Evolutionary conservation across 2,329 filamentous ascomycete genomes (phyloP).

Genomic region (Diaporthe batatas): DNA sequence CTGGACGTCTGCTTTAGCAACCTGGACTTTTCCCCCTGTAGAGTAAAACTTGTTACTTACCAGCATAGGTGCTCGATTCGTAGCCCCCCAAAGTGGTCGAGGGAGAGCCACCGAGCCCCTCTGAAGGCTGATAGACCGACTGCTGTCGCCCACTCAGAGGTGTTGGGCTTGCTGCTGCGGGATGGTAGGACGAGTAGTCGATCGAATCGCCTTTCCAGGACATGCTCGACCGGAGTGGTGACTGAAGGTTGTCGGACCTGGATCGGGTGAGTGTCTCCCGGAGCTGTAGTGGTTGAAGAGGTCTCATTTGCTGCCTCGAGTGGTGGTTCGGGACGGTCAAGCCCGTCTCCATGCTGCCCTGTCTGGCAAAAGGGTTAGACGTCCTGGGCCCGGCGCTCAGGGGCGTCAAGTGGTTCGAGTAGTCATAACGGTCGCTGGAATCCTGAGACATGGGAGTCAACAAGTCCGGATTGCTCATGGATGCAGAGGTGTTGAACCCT

Average conservation of each 20-base stretch:
- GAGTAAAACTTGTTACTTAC: conserved; percentile 53
- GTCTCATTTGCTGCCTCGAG: conserved; percentile 61
- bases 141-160: conserved; percentile 61
- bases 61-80: conserved; percentile 65
- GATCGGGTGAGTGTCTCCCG: conserved; percentile 69
- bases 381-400: conserved; percentile 63
- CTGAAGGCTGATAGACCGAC: conserved; percentile 62
- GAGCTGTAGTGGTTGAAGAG: conserved; percentile 70
- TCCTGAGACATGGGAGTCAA: conserved; percentile 70
- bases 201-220: conserved; percentile 73
- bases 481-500: conserved; percentile 69
- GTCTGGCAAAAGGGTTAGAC: conserved; percentile 66
- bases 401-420: conserved; percentile 62
- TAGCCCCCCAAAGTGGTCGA: conserved; percentile 60
- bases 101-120: conserved; percentile 57
- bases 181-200: conserved; percentile 67
- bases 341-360: conserved; percentile 59
- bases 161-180: conserved; percentile 57
- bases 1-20: conserved; percentile 50
- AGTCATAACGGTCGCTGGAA: conserved; percentile 67
- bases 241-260: conserved; percentile 70
- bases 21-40: too few species aligned
- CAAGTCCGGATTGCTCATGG: conserved; percentile 66
- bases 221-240: conserved; percentile 71
- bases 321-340: conserved; percentile 62